These are phyloP conservation scores for Spencermartinsiella europaea DNA, from an alignment of 805 yeast species.

Conservation along the genomic window DNA sequence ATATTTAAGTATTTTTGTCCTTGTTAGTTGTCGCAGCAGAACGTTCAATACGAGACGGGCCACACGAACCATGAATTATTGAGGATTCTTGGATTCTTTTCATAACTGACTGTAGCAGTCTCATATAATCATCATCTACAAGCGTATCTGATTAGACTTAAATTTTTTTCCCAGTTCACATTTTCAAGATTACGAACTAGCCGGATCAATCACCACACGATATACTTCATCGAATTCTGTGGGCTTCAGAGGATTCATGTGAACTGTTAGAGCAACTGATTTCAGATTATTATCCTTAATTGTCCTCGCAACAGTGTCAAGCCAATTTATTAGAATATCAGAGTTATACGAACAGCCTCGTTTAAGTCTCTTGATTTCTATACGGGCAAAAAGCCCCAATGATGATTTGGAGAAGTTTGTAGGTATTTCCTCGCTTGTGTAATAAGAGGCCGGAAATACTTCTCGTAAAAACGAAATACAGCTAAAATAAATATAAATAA, in stretches of 20 bases:
- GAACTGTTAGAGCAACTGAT: background rate
- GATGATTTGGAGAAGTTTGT: background rate
- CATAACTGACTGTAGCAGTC: background rate
- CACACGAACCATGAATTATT: background rate
- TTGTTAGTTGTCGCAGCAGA: no score
- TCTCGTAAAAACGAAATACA: conserved; percentile 52
- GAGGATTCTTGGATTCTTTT: background rate
- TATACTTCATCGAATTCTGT: background rate
- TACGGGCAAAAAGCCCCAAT: background rate
- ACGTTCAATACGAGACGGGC: no score
- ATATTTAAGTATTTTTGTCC: background rate
- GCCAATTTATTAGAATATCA: conserved; percentile 4
- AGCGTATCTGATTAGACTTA: no score
- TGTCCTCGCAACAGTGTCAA: background rate
- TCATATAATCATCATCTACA: background rate
- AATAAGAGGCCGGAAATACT: conserved; percentile 49
- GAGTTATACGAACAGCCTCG: background rate
- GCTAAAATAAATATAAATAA: conserved; percentile 35
- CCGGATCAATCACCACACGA: background rate
- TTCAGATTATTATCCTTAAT: background rate
- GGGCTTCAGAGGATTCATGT: background rate
- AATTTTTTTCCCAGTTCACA: background rate
- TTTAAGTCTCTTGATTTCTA: conserved; percentile 3
- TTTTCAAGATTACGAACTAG: background rate
- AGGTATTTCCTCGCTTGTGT: conserved; percentile 23